Percentiles rank a stretch among this genome's conserved stretches.
phyloP scores from a whole-genome alignment of 83 land plant species.

The Diphasiastrum complanatum region DNA sequence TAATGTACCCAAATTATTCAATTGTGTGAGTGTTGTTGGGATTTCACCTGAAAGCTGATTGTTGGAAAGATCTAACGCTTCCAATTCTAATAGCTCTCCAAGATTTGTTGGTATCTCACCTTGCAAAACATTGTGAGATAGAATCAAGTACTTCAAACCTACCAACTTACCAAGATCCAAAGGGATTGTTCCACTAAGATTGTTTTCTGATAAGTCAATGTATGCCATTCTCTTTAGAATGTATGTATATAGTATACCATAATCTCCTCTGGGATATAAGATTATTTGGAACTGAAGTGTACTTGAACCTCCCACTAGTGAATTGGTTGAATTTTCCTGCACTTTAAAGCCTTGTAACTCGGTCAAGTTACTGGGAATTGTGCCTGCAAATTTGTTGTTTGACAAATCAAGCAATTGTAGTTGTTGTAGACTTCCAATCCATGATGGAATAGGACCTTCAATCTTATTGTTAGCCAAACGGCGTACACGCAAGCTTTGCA shows the following conservation, averaged over 20 bases:
- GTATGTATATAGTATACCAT: constrained; percentile 17
- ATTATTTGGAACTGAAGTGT: constrained; percentile 8
- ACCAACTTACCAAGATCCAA: constrained; percentile 15
- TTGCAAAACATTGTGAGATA: constrained; percentile 29
- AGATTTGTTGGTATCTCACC: constrained; percentile 34
- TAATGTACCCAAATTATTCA: constrained; percentile 16
- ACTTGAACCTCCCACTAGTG: constrained; percentile 16
- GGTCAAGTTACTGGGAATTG: constrained; percentile 15
- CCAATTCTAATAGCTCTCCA: constrained; percentile 13
- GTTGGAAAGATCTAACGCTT: constrained; percentile 29
- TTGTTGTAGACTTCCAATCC: constrained; percentile 12
- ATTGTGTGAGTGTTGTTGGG: constrained; percentile 18
- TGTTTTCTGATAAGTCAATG: constrained; percentile 35
- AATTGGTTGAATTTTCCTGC: constrained; percentile 18
- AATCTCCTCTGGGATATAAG: constrained; percentile 9
- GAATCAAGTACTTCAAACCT: constrained; percentile 23
- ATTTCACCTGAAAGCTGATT: constrained; percentile 36
- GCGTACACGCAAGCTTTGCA: constrained; percentile 4
- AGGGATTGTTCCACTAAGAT: constrained; percentile 26
- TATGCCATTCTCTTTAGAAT: constrained; percentile 12
- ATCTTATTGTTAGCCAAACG: constrained; percentile 22
- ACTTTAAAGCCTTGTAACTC: constrained; percentile 10
- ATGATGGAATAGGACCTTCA: constrained; percentile 14
- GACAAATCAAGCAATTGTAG: constrained; percentile 23
- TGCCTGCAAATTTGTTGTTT: constrained; percentile 23